Percentiles rank a stretch among this genome's conserved stretches.
Evolutionary conservation across 2,329 filamentous ascomycete genomes (phyloP).

Genomic region (Microdochium paspali): DNA sequence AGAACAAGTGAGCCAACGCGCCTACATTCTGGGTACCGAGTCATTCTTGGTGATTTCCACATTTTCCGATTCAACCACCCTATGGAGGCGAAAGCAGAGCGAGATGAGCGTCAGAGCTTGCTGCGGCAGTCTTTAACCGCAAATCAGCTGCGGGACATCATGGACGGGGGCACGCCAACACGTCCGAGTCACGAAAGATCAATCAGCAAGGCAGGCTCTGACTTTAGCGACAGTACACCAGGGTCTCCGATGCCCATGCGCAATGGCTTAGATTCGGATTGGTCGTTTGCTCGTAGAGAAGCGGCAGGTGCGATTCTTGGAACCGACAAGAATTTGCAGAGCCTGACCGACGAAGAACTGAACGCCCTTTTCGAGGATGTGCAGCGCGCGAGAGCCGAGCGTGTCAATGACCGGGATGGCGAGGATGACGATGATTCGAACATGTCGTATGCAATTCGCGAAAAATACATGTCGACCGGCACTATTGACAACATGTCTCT

Average conservation of each 20-base stretch:
- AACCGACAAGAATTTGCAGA: conserved; percentile 82
- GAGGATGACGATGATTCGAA: conserved; percentile 87
- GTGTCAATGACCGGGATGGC: conserved; percentile 63
- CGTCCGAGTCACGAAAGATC: conserved; percentile 66
- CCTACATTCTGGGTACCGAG: conserved; percentile 83
- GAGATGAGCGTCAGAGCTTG: conserved; percentile 77
- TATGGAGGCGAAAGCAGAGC: conserved; percentile 86
- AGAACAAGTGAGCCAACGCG: conserved; percentile 79
- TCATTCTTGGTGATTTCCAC: conserved; percentile 96
- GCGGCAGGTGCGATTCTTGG: conserved; percentile 87
- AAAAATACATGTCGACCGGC: conserved; percentile 92
- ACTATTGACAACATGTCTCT: conserved; percentile 94
- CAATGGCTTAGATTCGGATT: conserved; percentile 75
- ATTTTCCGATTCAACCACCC: conserved; percentile 99
- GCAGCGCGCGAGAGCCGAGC: conserved; percentile 72
- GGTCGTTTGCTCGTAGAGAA: conserved; percentile 87
- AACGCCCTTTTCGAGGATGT: conserved; percentile 92
- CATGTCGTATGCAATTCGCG: conserved; percentile 76
- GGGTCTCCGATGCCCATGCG: conserved; percentile 68
- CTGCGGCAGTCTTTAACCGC: conserved; percentile 72
- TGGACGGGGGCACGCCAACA: conserved; percentile 43
- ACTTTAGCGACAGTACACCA: conserved; percentile 67
- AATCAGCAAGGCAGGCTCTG: conserved; percentile 70
- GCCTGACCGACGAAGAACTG: conserved; percentile 85
- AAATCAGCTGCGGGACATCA: conserved; percentile 51